A percentile compares a stretch with the other conserved stretches of the same genome.
Evolutionary conservation across 192 early-diverging fungal species (phyloP).

Genomic region (Coemansia interrupta): DNA sequence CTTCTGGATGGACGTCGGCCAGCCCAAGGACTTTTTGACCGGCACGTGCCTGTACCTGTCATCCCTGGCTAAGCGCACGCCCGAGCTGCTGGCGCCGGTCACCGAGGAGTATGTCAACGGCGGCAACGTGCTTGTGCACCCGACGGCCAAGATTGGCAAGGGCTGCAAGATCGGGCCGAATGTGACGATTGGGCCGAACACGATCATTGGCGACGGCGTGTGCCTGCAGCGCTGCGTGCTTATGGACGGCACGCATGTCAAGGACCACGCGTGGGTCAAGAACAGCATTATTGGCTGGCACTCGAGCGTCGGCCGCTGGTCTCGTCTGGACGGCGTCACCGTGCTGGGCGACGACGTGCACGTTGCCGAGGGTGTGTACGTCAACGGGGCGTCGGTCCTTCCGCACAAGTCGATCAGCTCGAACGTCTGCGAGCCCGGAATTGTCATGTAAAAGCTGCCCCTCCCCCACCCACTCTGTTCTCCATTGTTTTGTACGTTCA

Average conservation of each 20-base stretch:
- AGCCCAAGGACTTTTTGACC: constrained; percentile 96
- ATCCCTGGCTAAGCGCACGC: constrained; percentile 73
- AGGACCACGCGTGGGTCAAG: constrained; percentile 88
- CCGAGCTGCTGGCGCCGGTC: constrained; percentile 66
- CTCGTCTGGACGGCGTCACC: constrained; percentile 88
- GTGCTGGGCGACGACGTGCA: constrained; percentile 97
- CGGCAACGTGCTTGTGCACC: constrained; percentile 91
- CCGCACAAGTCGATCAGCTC: constrained; percentile 91
- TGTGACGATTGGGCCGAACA: constrained; percentile 91
- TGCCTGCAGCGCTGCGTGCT: constrained; percentile 85
- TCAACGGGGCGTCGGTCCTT: constrained; percentile 94
- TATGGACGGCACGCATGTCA: constrained; percentile 77
- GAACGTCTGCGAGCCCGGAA: constrained; percentile 88
- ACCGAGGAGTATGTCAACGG: constrained; percentile 65
- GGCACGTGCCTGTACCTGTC: constrained; percentile 91
- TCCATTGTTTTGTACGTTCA: background rate
- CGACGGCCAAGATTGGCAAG: constrained; percentile 88
- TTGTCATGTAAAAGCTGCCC: constrained; percentile 76
- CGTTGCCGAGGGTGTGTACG: constrained; percentile 86
- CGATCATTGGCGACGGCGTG: constrained; percentile 90
- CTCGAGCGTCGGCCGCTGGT: constrained; percentile 91
- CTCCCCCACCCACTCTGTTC: background rate
- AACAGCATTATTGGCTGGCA: constrained; percentile 94
- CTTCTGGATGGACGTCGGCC: constrained; percentile 99
- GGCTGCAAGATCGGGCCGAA: constrained; percentile 97